Conservation (phyloP, 2,329 filamentous ascomycete species). For the Bipolaris sorokiniana region DNA sequence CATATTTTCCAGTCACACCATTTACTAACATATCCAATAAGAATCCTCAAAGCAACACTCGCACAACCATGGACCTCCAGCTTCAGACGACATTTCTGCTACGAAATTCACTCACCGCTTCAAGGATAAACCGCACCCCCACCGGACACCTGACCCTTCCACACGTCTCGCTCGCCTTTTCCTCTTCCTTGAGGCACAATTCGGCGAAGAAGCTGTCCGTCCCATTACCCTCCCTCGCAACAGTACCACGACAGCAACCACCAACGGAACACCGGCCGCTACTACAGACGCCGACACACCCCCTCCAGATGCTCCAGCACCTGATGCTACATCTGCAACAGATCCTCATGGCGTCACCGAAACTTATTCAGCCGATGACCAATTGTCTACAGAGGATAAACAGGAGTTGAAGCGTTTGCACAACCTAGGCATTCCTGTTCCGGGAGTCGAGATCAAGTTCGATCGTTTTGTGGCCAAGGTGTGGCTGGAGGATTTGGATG, state of each 20-base stretch:
- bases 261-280: conserved; percentile 10
- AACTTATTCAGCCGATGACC: conserved; percentile 1
- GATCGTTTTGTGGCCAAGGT: conserved; percentile 87
- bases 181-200: conserved; percentile 97
- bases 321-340: conserved; percentile 2
- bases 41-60: conserved; percentile 48
- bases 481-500: conserved; percentile 89
- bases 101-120: conserved; percentile 30
- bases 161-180: conserved; percentile 85
- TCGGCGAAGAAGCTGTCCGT: conserved; percentile 79
- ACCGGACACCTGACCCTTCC: conserved; percentile 71
- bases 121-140: conserved; percentile 66
- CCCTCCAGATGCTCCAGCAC: not conserved
- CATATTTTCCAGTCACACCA: conserved; percentile 4
- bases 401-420: conserved; percentile 78
- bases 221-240: conserved; percentile 74
- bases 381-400: conserved; percentile 31
- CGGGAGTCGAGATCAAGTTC: conserved; percentile 83
- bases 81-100: conserved; percentile 13
- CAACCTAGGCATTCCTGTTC: conserved; percentile 85
- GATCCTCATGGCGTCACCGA: conserved; percentile 20
- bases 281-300: conserved; percentile 3
- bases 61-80: conserved; percentile 26
- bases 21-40: conserved; percentile 20
- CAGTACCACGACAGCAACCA: conserved; percentile 42